Evolutionary conservation across 495 filamentous ascomycete genomes (phyloP), one percentile per base, ranked within the genome.

Genomic region (Penicillium canariense): DNA sequence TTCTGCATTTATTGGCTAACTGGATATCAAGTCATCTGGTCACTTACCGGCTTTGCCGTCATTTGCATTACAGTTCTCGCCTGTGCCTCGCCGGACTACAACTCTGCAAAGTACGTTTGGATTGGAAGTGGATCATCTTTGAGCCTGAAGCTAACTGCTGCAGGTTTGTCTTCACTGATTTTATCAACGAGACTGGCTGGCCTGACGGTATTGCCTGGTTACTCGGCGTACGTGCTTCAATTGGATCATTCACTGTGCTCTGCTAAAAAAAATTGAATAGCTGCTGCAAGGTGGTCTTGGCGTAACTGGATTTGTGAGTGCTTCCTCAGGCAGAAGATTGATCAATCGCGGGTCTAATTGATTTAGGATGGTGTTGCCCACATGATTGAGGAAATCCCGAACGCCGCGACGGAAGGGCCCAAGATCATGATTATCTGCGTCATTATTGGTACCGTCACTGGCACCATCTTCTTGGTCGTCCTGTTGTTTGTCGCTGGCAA

Each of bases 391-490:
- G 87, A 91, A 72, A 89, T 91, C 45, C 87, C 87, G 6, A 81
- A 88, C 31, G 79, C 87, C 9, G 71, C 84, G 3, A 67, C 82
- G 0, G 79, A 83, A 55, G 87, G 83, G 3, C 87, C 87, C 15
- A 83, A 81, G 54, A 87, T 88, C 49, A 89, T 91, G 86, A 78
- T 91, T 40, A 78, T 75, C 26, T 87, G 83, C 54, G 87, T 91
- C 23, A 73, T 66, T 6, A 90, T 90, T 34, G 87, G 87, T 11
- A 79, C 81, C 31, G 70, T 81, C 23, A 89, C 87, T 10, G 87
- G 87, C 11, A 78, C 85, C 25, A 73, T 88, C 50, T 91, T 90
- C 68, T 72, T 90, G 42, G 66, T 83, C 12, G 78, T 83, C 17
- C 70, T 88, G 4, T 75, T 89, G 5, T 86, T 89, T 48, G 85